A percentile compares a stretch with the other conserved stretches of the same genome.
Conservation (phyloP, 2,329 filamentous ascomycete species). For the Fusarium guadeloupense region DNA sequence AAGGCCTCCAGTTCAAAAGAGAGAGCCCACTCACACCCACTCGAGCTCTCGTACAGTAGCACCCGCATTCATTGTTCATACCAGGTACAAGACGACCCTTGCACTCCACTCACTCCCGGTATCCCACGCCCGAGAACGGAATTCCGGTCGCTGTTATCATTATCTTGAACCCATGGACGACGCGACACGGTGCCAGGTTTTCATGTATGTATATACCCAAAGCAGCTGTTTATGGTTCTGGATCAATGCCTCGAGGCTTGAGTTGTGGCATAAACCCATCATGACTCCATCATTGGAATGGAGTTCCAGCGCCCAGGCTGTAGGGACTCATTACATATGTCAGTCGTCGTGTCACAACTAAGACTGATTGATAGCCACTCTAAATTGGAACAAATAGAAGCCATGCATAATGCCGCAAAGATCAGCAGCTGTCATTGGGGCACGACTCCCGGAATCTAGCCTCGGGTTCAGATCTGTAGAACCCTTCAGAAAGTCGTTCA, state of each 20-base stretch:
- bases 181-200: conserved; percentile 1
- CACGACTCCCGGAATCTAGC: conserved; percentile 14
- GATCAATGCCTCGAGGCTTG: conserved; percentile 10
- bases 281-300: conserved; percentile 33
- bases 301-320: conserved; percentile 31
- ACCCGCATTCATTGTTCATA: conserved; percentile 20
- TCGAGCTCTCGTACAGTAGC: conserved; percentile 9
- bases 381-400: conserved; percentile 29
- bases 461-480: conserved; percentile 22
- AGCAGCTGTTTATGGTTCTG: conserved; percentile 16
- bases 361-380: conserved; percentile 17
- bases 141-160: neutral
- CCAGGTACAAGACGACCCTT: conserved; percentile 2
- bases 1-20: conserved; percentile 12
- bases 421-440: conserved; percentile 11
- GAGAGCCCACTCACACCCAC: conserved; percentile 31
- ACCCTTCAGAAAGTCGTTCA: conserved; percentile 5
- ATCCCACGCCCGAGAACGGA: conserved; percentile 27
- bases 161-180: neutral
- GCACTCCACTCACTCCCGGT: conserved; percentile 13
- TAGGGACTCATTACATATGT: conserved; percentile 24
- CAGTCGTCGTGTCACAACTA: conserved; percentile 8
- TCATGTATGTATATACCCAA: conserved; percentile 10
- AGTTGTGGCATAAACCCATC: conserved; percentile 13
- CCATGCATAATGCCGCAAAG: conserved; percentile 10